Conservation (phyloP, 768 basidiomycete species). For the Paxillus rubicundulus region DNA sequence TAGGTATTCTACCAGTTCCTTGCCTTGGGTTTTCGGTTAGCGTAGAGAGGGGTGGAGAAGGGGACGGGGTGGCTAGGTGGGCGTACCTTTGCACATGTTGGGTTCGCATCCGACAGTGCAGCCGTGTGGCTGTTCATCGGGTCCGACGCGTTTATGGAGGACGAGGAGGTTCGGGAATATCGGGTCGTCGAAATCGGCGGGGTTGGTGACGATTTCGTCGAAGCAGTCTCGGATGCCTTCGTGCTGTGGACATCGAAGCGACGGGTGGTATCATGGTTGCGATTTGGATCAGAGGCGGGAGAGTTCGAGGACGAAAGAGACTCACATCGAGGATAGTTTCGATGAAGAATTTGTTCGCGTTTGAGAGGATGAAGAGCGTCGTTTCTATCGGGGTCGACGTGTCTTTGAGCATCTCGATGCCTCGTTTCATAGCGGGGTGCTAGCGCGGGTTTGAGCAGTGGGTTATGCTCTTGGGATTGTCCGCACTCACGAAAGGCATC, state of each 20-base stretch:
- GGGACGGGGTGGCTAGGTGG: background rate
- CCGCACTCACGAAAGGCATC: slow-evolving; percentile 77
- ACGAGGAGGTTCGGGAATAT: slow-evolving; percentile 64
- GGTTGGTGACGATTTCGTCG: slow-evolving; percentile 88
- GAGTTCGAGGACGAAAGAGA: background rate
- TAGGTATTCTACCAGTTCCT: slow-evolving; percentile 88
- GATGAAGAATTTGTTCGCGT: slow-evolving; percentile 92
- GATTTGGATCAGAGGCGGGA: background rate
- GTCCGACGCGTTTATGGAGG: slow-evolving; percentile 73
- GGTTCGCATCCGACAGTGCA: slow-evolving; percentile 88
- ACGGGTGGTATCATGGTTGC: background rate
- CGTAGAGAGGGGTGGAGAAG: too few species aligned
- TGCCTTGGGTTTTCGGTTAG: slow-evolving; percentile 49
- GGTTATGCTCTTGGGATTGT: background rate
- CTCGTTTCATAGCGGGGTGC: slow-evolving; percentile 97
- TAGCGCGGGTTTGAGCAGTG: slow-evolving; percentile 29
- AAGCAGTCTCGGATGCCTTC: slow-evolving; percentile 74
- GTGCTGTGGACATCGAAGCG: slow-evolving; percentile 42
- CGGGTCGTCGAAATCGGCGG: slow-evolving; percentile 74
- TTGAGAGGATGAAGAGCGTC: slow-evolving; percentile 89
- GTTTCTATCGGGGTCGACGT: slow-evolving; percentile 54
- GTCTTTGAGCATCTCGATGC: slow-evolving; percentile 73
- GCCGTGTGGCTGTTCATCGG: slow-evolving; percentile 71
- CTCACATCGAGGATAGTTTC: slow-evolving; percentile 79
- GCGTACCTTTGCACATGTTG: slow-evolving; percentile 97